Conservation (phyloP, 345 rosid species). For the Triadica sebifera region DNA sequence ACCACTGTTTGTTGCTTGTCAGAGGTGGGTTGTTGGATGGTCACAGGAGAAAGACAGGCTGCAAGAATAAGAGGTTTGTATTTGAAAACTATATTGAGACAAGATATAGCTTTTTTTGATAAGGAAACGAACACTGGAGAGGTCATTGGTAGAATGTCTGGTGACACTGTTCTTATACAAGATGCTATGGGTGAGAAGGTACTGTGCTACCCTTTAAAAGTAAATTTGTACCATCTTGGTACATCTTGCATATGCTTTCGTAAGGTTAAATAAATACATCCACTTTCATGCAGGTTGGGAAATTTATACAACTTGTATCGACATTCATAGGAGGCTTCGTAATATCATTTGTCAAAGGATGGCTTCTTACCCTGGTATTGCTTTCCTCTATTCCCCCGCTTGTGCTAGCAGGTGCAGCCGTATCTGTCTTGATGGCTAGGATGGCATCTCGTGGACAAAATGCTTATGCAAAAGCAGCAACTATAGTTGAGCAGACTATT, state of each 20-base stretch:
- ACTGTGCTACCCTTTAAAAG: neutral
- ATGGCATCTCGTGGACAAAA: conserved; percentile 59
- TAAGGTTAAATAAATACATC: neutral
- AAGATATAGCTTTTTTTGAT: conserved; percentile 33
- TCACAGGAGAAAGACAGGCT: conserved; percentile 23
- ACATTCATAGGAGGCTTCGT: conserved; percentile 72
- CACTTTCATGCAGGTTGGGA: conserved; percentile 58
- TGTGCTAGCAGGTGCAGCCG: conserved; percentile 53
- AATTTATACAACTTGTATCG: conserved; percentile 60
- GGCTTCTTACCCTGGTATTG: conserved; percentile 80
- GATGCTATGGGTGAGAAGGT: conserved; percentile 45
- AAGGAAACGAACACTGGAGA: conserved; percentile 34
- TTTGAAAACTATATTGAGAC: conserved; percentile 32
- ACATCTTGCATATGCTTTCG: neutral
- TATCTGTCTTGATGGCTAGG: conserved; percentile 47
- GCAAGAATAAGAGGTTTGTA: conserved; percentile 32
- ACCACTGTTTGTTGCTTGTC: neutral
- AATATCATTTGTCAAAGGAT: conserved; percentile 67
- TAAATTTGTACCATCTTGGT: neutral
- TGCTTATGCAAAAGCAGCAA: conserved; percentile 73
- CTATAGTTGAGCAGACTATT: conserved; percentile 70
- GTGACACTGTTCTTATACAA: conserved; percentile 38
- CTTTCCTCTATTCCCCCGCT: conserved; percentile 61
- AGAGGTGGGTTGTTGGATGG: conserved; percentile 45
- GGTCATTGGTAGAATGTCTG: conserved; percentile 33